These are phyloP conservation scores for Crepidotus variabilis DNA, from an alignment of 768 basidiomycete genomes.

Conservation along the genomic window DNA sequence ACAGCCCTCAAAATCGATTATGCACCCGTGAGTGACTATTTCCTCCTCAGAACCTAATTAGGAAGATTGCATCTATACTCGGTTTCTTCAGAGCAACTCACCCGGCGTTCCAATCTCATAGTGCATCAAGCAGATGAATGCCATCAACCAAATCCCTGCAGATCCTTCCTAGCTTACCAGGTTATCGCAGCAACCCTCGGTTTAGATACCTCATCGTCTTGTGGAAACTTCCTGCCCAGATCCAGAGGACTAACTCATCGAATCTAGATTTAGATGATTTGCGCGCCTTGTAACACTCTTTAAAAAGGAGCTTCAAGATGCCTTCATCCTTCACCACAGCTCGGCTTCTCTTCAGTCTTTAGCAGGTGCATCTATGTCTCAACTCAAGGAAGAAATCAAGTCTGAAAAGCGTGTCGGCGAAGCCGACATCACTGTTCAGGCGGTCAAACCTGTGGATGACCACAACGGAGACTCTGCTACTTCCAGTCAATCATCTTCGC, in stretches of 20 bases:
- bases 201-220: slow-evolving; percentile 1
- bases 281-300: background rate
- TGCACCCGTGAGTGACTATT: too few relatives aligned
- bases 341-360: background rate
- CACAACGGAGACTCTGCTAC: background rate
- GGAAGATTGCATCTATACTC: too few relatives aligned
- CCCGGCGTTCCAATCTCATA: too few relatives aligned
- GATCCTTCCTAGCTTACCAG: background rate
- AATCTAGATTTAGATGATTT: background rate
- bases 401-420: background rate
- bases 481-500: background rate
- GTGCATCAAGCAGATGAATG: too few relatives aligned
- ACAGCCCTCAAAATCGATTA: too few relatives aligned
- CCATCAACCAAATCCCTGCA: too few relatives aligned
- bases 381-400: background rate
- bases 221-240: background rate
- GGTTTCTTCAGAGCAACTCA: too few relatives aligned
- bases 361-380: background rate
- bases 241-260: too few relatives aligned
- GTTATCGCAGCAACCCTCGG: background rate
- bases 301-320: background rate
- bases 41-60: too few relatives aligned
- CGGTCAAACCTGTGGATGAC: slow-evolving; percentile 1
- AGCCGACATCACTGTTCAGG: slow-evolving; percentile 2
- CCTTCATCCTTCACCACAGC: background rate